Percentiles rank a stretch among this genome's conserved stretches.
These are phyloP conservation scores for Colletotrichum musicola DNA, from an alignment of 2,329 filamentous ascomycete species.

Conservation along the genomic window DNA sequence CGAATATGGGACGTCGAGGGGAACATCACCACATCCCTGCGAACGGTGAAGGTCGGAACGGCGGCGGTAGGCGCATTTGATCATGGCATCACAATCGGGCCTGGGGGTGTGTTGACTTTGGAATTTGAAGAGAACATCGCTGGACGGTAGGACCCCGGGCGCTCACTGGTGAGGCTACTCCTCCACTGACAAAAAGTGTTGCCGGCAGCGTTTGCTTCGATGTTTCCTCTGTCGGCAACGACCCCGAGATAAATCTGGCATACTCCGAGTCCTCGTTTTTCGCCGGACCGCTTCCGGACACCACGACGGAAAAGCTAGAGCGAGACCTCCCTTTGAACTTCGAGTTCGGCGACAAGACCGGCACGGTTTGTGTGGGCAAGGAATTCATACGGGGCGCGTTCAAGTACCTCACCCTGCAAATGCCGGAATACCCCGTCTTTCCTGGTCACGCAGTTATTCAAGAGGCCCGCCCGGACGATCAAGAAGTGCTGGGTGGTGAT, in stretches of 20 bases:
- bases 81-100: conserved; percentile 45
- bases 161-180: too few relatives aligned
- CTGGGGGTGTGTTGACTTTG: conserved; percentile 51
- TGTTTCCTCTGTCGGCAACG: conserved; percentile 44
- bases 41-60: conserved; percentile 17
- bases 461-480: conserved; percentile 43
- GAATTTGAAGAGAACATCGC: conserved; percentile 57
- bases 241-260: conserved; percentile 45
- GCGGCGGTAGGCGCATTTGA: conserved; percentile 32
- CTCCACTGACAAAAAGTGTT: neutral
- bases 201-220: conserved; percentile 50
- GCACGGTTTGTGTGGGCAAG: conserved; percentile 49
- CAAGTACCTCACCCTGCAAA: conserved; percentile 55
- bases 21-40: conserved; percentile 43
- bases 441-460: neutral
- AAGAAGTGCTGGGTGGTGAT: conserved; percentile 38
- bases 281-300: conserved; percentile 41
- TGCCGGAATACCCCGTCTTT: conserved; percentile 54
- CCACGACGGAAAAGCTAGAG: conserved; percentile 43
- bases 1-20: conserved; percentile 51
- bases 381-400: conserved; percentile 55
- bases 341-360: conserved; percentile 44
- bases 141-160: conserved; percentile 47
- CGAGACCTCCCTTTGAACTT: conserved; percentile 44
- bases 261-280: conserved; percentile 43